Base-by-base conservation (phyloP, 2,329 filamentous ascomycete genomes). In the Westerdykella sp. region DNA sequence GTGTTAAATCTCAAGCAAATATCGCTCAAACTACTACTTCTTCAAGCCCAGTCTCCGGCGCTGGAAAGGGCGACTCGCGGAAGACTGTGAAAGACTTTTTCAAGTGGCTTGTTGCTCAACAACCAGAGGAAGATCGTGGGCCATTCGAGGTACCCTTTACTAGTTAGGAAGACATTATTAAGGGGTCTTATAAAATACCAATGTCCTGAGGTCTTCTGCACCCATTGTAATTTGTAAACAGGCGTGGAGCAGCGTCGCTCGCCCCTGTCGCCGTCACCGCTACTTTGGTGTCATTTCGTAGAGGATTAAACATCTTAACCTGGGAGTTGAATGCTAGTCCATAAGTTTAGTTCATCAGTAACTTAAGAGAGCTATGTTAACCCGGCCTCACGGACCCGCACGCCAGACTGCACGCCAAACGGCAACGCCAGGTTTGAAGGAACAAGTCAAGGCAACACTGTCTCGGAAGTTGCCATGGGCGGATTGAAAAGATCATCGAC, bases 221-320 rank as follows among this genome's bases (percentile, higher is more conserved):
- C 12, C 54, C 45, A 36, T 63, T 63, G 21, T 65, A 63, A 41
- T 63, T 63, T 1, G 59, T 47, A 23, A 65, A 54, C 13, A 65
- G 35, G 45, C 45, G 56, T 12, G 50, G 44, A 3, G 45, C 15
- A 10, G 47, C 43, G 12, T 55, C 41, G n/a, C 46, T 43, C 5
- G 54, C 52, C 4, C 50, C 48, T 4, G 53, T 60, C 6, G 59
- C 58, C 4, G 56, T 62, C 9, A 65, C 54, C 5, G 55, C 55
- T 3, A 63, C 54, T 41, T 62, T 62, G 0, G 52, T 59, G 14
- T 57, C 46, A 28, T 50, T 48, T 5, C 23, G 41, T 2, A 62
- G 38, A 0, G 51, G 54, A 38, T n/a, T n/a, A n/a, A n/a, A n/a
- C n/a, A n/a, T n/a, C n/a, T n/a, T n/a, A n/a, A n/a, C n/a, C n/a